phyloP scores from a whole-genome alignment of 75 land plant species.

The Sequoia sempervirens region DNA sequence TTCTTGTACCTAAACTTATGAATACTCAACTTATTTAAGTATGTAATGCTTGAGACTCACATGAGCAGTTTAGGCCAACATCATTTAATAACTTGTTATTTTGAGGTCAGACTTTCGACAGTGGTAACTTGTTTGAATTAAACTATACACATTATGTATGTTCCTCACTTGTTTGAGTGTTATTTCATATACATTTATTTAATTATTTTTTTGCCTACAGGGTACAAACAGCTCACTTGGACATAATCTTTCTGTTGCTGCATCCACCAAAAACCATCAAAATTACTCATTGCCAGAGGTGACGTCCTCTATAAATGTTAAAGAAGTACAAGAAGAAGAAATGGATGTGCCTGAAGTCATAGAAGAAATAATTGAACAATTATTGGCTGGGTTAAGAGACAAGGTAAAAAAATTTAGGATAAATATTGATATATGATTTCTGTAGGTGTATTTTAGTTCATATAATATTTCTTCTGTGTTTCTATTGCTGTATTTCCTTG shows the following conservation, averaged over 20 bases:
- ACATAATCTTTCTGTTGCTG: constrained; percentile 19
- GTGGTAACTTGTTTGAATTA: neutral
- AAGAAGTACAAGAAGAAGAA: constrained; percentile 56
- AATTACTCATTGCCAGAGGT: neutral
- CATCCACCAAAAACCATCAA: neutral
- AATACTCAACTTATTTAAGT: neutral
- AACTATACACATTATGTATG: neutral
- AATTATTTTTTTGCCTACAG: constrained; percentile 22
- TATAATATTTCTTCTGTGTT: constrained; percentile 2
- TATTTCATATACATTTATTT: neutral
- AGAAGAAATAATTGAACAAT: constrained; percentile 87
- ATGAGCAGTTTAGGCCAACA: neutral
- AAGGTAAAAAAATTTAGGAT: constrained; percentile 49
- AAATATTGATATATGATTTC: neutral
- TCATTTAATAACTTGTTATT: neutral
- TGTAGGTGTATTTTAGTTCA: neutral
- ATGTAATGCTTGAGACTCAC: neutral
- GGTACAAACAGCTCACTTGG: constrained; percentile 40
- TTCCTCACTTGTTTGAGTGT: neutral
- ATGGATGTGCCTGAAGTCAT: constrained; percentile 84
- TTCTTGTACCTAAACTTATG: too few relatives aligned
- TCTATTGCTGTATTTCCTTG: neutral
- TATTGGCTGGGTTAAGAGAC: constrained; percentile 81
- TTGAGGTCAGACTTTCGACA: neutral
- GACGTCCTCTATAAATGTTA: neutral